These are phyloP conservation scores for Candida alai DNA, from an alignment of 805 yeast genomes.

Conservation along the genomic window DNA sequence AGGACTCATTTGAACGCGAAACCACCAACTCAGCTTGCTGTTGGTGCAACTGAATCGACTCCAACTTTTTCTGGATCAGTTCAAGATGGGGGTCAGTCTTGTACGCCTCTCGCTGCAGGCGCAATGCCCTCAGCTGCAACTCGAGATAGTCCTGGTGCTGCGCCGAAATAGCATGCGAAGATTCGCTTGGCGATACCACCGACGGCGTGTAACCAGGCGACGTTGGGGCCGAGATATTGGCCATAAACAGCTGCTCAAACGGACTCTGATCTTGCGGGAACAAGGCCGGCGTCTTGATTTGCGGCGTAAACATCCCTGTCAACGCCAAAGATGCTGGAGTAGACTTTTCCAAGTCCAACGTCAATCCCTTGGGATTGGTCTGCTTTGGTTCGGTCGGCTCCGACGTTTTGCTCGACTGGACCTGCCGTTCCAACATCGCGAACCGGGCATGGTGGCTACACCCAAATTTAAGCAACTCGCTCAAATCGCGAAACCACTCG, in stretches of 20 bases:
- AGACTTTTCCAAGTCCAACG: conserved; percentile 6
- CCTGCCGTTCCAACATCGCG: conserved; percentile 12
- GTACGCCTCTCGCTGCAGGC: conserved; percentile 33
- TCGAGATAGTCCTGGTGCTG: conserved; percentile 36
- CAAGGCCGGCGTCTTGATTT: conserved; percentile 29
- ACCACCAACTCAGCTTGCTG: conserved; percentile 1
- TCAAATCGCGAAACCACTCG: conserved; percentile 55
- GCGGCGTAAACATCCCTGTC: conserved; percentile 37
- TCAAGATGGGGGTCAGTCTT: conserved; percentile 6
- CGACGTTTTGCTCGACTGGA: not conserved
- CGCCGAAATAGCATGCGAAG: conserved; percentile 12
- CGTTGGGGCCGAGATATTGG: not conserved
- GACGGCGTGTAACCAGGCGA: conserved; percentile 4
- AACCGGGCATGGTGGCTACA: conserved; percentile 47
- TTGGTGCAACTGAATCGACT: conserved; percentile 4
- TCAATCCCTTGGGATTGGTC: conserved; percentile 1
- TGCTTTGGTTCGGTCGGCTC: conserved; percentile 1
- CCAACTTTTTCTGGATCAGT: conserved; percentile 3
- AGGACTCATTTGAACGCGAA: not conserved
- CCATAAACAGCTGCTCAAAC: conserved; percentile 28
- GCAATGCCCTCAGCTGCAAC: conserved; percentile 34
- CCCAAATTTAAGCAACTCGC: conserved; percentile 47
- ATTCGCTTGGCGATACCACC: conserved; percentile 3
- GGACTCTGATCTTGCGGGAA: conserved; percentile 31
- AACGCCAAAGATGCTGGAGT: no score